Evolutionary conservation across 768 basidiomycete genomes (phyloP), one percentile per base, ranked within the genome.

Genomic region (Calocera viscosa): DNA sequence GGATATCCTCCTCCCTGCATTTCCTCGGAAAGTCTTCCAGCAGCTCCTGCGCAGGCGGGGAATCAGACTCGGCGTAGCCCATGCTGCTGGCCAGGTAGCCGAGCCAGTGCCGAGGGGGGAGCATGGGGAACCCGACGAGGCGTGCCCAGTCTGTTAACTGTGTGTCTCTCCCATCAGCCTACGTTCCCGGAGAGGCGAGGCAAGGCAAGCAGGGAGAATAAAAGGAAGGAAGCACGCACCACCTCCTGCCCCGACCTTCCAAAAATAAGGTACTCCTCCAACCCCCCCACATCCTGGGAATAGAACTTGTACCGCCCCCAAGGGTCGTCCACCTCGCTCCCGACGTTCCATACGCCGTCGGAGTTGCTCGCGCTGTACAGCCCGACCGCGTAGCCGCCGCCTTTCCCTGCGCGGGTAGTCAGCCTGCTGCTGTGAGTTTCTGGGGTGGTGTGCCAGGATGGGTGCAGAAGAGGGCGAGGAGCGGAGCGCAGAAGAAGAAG

Each of bases 1-100:
- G 76, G 33, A 76, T 76, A 49, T 72, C 71, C 64, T 74, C 66
- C 69, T 75, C 69, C 68, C 71, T 71, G 69, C 76, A 76, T 30
- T 72, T 65, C 26, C 72, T 71, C 0, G 76, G 76, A 70, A 74
- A 76, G 19, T 64, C 63, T 14, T 70, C 71, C 1, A 76, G 69
- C 1, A 76, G 69, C 28, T 71, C 66, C 65, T 76, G 75, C 10
- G 75, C 75, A 2, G 68, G 70, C 2, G 73, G 72, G 11, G 71
- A 19, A 53, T 74, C 75, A 43, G 70, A 71, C 49, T 75, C 75
- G 2, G 73, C 75, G 2, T 74, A 67, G 67, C 74, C 75, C 72
- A 76, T 74, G 16, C 72, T 73, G 26, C 53, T 60, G 14, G 72
- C 75, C 64, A 76, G 69, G 64, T 76, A 75, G 3, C 73, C 73